A percentile compares a stretch with the other conserved stretches of the same genome.
Evolutionary conservation across 1,284 basidiomycete species (phyloP).

Genomic region (Malassezia pachydermatis): DNA sequence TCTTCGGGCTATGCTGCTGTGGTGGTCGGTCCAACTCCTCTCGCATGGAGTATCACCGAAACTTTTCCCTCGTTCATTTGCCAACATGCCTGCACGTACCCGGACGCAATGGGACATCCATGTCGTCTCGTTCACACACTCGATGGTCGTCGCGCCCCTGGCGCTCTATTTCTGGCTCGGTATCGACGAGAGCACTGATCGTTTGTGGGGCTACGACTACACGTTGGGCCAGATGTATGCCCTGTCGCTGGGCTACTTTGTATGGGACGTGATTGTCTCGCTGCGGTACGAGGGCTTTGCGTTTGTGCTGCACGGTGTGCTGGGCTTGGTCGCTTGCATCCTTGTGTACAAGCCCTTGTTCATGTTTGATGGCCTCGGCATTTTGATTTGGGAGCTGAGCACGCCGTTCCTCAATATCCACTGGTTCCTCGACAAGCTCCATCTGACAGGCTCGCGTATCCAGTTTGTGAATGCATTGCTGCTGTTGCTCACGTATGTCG

Average conservation of each 20-base stretch:
- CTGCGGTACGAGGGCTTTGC: slow-evolving; percentile 44
- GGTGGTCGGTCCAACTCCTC: slow-evolving; percentile 41
- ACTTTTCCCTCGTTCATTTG: slow-evolving; percentile 41
- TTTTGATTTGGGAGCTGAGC: slow-evolving; percentile 48
- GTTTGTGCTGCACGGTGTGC: slow-evolving; percentile 48
- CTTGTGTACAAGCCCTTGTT: slow-evolving; percentile 47
- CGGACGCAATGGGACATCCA: slow-evolving; percentile 48
- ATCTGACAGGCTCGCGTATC: slow-evolving; percentile 42
- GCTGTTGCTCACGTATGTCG: slow-evolving; percentile 42
- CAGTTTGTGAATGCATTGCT: slow-evolving; percentile 49
- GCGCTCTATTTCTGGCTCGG: slow-evolving; percentile 30
- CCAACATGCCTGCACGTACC: slow-evolving; percentile 32
- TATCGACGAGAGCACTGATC: slow-evolving; percentile 23
- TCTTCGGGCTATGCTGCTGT: slow-evolving; percentile 35
- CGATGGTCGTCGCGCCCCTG: slow-evolving; percentile 31
- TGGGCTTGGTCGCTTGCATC: slow-evolving; percentile 39
- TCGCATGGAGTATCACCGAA: slow-evolving; percentile 33
- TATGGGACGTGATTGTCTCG: slow-evolving; percentile 46
- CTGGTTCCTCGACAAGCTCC: slow-evolving; percentile 50
- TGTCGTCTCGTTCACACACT: slow-evolving; percentile 41
- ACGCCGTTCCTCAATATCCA: slow-evolving; percentile 50
- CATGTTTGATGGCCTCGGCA: slow-evolving; percentile 47
- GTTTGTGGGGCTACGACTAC: slow-evolving; percentile 43
- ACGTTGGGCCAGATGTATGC: slow-evolving; percentile 34
- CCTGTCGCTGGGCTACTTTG: slow-evolving; percentile 41